These are phyloP conservation scores for Acaromyces ingoldii DNA, from an alignment of 1,284 basidiomycete species.

Conservation along the genomic window DNA sequence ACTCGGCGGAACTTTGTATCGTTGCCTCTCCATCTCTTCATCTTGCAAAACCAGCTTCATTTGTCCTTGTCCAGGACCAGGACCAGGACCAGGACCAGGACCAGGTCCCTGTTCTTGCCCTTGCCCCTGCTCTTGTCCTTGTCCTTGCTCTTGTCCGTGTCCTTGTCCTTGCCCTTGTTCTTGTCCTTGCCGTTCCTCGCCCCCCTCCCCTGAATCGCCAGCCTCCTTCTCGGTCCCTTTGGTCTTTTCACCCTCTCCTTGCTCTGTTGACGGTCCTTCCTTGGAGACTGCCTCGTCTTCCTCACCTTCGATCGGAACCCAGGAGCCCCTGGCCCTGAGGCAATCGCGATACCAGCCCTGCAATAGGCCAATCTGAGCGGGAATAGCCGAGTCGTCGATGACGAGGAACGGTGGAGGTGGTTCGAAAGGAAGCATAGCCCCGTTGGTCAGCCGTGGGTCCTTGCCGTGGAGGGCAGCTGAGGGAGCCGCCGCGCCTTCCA, in stretches of 20 bases:
- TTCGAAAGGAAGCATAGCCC: slow-evolving; percentile 57
- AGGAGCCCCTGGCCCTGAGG: slow-evolving; percentile 9
- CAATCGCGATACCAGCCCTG: slow-evolving; percentile 61
- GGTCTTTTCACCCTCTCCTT: slow-evolving; percentile 11
- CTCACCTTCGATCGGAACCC: neutral
- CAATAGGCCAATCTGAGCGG: slow-evolving; percentile 77
- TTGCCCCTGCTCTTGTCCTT: no score
- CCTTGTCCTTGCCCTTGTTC: no score
- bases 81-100: no score
- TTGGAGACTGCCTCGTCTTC: neutral
- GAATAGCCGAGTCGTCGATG: slow-evolving; percentile 63
- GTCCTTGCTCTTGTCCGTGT: no score
- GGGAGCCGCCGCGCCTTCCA: neutral
- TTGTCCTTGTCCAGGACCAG: no score
- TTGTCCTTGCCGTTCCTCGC: no score
- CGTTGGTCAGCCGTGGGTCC: neutral
- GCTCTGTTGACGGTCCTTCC: slow-evolving; percentile 7
- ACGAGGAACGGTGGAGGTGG: slow-evolving; percentile 74
- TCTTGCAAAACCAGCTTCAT: slow-evolving; percentile 29
- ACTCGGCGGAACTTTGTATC: slow-evolving; percentile 45
- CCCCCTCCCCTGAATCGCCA: slow-evolving; percentile 3
- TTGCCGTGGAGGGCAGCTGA: neutral
- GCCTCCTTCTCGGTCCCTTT: neutral
- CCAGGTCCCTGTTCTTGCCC: no score
- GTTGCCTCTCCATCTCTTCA: slow-evolving; percentile 37